Evolutionary conservation across 768 basidiomycete genomes (phyloP), one percentile per base, ranked within the genome.

Genomic region (Suillus americanus): DNA sequence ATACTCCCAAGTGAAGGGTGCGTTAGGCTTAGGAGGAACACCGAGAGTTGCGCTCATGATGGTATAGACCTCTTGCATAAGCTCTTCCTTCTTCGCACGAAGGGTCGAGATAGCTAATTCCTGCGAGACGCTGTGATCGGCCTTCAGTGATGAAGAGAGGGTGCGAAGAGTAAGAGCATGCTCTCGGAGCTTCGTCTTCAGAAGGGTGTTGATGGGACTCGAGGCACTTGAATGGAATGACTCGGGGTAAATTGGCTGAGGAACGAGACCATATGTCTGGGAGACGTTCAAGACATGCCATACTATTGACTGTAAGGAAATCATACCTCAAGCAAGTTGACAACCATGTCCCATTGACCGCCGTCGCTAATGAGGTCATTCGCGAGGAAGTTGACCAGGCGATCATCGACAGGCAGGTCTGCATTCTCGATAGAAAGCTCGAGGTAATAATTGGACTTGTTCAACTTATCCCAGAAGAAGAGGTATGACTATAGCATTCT

Each of bases 391-490:
- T 81, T 85, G 62, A 97, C 80, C n/a, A 95, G 82, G 9, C 96
- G 86, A 71, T 92, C 89, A 62, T 97, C 92, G 60, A 96, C 78
- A 1, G 92, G 89, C 46, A 88, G 83, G 67, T 92, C 88, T 1
- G 89, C 88, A 62, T 91, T 84, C 76, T 97, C 82, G 69, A 98
- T 92, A 56, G 90, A 86, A 46, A 90, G 83, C 77, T 97, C 96
- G 20, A 97, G 89, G 77, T 91, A 97, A 78, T 92, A 95, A 76
- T 90, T 91, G 51, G 84, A 78, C 75, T 97, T 94, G 82, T 96
- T 94, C 59, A 98, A 86, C 78, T 96, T 95, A 79, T 99, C 96
- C 83, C 90, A 97, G 84, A 98, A 96, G 83, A 95, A 96, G 35
- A 96, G 83, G 76, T 97, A 97, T 2, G 88, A 87, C 90, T 93